Base-by-base conservation (phyloP, 768 basidiomycete species). In the Heimioporus sp. region DNA sequence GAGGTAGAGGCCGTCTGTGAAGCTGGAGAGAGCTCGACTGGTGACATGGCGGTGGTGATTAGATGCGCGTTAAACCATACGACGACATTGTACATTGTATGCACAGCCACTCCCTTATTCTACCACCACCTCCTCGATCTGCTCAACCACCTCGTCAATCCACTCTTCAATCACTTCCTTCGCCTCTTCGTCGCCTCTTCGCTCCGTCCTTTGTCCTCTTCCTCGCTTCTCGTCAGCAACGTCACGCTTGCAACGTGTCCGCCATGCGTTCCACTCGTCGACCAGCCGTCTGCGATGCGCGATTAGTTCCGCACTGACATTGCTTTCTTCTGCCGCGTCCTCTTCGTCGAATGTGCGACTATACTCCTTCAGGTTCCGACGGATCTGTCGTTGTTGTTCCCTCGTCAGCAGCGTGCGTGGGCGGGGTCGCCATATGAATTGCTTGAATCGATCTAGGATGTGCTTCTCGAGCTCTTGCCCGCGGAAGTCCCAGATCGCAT, bases 221-320 rank as follows among this genome's bases (percentile, higher is more conserved):
- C 72, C 70, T 13, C 72, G 69, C 48, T 72, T 75, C 54, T 82
- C 82, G 47, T 84, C 85, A 34, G 76, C 79, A 49, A 86, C 50
- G 59, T 90, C 83, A 56, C 80, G 80, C 66, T 79, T 83, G 59
- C 86, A 85, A 56, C 82, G 79, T 20, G 76, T 62, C 46, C 96
- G 83, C 97, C 97, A 98, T 39, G 96, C 92, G 72, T 99, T 97
- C 97, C 97, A 99, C 73, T 99, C 97, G 64, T 97, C 92, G 60
- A 98, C 88, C 48, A 98, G 79, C 43, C 97, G 81, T 69, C 91
- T 90, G 54, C 97, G 81, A 57, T 85, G 85, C 16, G 92, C 92
- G 59, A 95, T 80, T 21, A 97, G 81, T 72, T 98, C 97, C 5
- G 94, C 93, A 58, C 88, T 94, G 60, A 95, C 91, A 62, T 88